Evolutionary conservation across 352 stramenopile species (phyloP).

Genomic region (Blastocystis sp.): DNA sequence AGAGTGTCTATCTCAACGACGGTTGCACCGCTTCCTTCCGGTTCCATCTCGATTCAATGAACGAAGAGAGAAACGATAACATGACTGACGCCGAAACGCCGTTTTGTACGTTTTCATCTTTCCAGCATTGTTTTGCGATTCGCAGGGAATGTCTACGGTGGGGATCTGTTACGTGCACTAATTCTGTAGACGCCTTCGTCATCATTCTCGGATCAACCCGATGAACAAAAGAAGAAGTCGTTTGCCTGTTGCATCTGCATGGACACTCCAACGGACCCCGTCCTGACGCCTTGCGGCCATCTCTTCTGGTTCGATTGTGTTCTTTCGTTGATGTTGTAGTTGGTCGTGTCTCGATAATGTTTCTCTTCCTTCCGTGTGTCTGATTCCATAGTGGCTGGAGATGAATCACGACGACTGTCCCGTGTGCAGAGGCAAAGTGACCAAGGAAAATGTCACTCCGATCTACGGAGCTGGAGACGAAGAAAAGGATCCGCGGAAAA

Average conservation of each 20-base stretch:
- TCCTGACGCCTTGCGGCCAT: conserved; percentile 44
- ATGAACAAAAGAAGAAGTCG: not conserved
- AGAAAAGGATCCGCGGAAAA: conserved; percentile 4
- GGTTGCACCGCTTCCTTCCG: not conserved
- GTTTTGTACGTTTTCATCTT: not conserved
- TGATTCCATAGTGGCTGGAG: conserved; percentile 34
- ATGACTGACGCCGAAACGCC: not conserved
- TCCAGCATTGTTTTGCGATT: not conserved
- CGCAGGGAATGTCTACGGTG: not conserved
- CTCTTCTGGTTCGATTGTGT: conserved; percentile 15
- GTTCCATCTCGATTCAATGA: not conserved
- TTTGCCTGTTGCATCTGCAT: conserved; percentile 44
- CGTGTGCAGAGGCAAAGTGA: conserved; percentile 37
- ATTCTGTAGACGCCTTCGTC: not conserved
- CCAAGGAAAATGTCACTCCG: conserved; percentile 37
- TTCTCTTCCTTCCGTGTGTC: not conserved
- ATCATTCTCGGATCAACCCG: not conserved
- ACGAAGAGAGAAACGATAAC: not conserved
- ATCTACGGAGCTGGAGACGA: conserved; percentile 36
- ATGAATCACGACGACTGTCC: conserved; percentile 27
- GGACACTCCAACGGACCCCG: conserved; percentile 30
- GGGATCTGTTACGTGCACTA: not conserved
- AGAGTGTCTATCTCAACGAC: not conserved
- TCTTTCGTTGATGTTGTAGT: not conserved
- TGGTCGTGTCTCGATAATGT: conserved; percentile 41